Percentiles rank a stretch among this genome's conserved stretches.
These are phyloP conservation scores for Polyporus tsugae DNA, from an alignment of 1,284 basidiomycete genomes.

Conservation along the genomic window DNA sequence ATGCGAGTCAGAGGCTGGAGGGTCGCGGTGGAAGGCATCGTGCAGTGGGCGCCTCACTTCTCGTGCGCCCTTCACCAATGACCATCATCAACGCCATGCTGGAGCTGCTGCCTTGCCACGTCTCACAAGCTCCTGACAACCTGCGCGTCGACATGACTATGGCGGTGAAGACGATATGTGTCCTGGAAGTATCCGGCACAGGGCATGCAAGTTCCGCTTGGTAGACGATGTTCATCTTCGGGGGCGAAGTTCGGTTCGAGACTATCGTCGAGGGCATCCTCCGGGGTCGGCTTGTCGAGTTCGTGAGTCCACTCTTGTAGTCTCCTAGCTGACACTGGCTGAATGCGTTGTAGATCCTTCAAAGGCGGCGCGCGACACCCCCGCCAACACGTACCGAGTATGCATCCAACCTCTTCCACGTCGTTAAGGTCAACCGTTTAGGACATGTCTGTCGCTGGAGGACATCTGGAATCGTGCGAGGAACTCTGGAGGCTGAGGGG, in stretches of 20 bases:
- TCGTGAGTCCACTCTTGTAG: slow-evolving; percentile 60
- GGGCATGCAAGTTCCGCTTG: slow-evolving; percentile 77
- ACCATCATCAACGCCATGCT: too few species aligned
- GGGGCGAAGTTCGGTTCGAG: slow-evolving; percentile 94
- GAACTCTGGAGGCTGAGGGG: slow-evolving; percentile 70
- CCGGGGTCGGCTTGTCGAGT: slow-evolving; percentile 91
- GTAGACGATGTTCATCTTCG: slow-evolving; percentile 97
- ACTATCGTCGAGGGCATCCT: slow-evolving; percentile 95
- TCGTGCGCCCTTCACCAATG: too few species aligned
- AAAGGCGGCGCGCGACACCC: slow-evolving; percentile 93
- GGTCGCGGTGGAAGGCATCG: too few species aligned
- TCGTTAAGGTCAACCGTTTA: slow-evolving; percentile 89
- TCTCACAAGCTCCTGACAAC: neutral
- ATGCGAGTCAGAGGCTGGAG: too few species aligned
- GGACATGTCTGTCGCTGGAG: slow-evolving; percentile 98
- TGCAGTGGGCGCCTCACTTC: too few species aligned
- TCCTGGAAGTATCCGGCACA: slow-evolving; percentile 31
- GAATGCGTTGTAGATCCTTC: slow-evolving; percentile 72
- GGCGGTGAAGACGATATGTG: slow-evolving; percentile 29
- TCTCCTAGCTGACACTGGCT: neutral
- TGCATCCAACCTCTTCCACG: slow-evolving; percentile 7
- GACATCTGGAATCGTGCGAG: slow-evolving; percentile 95
- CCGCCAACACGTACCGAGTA: too few species aligned
- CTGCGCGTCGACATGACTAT: slow-evolving; percentile 25
- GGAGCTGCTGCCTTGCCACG: neutral